Evolutionary conservation across 306 rosid species (phyloP), one percentile per base, ranked within the genome.

Genomic region (Argentina anserina): DNA sequence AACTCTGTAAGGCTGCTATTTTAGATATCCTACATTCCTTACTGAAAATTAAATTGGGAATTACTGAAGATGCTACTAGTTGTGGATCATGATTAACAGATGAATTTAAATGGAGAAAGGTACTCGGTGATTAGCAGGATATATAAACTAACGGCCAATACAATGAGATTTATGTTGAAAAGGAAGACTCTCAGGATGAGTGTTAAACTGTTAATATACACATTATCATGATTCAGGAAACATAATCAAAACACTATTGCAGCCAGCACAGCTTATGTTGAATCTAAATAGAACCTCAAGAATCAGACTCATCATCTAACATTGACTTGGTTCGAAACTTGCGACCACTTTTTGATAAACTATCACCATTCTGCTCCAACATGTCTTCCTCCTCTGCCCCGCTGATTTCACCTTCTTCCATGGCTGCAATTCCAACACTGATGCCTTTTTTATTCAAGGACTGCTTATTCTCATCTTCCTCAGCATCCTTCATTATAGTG

Each of bases 381-480:
- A 65, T 69, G 25, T 77, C 79, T 41, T 64, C 85, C 59, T 69
- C 82, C 59, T 73, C 81, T 5, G 26, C 56, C 23, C 25, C 65
- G 56, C 66, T 18, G 23, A 37, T 58, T 55, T 56, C 79, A 63
- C 46, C 31, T 43, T 70, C 76, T 64, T 69, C 82, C 47, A 55
- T 58, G 21, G 73, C 71, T 8, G 80, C 82, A 74, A 74, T 65
- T 47, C 63, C 65, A 1, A 64, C 71, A 2, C 45, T 25, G 25
- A 55, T 13, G 9, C 36, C 82, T 13, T 29, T 62, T 70, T 11
- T 67, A 9, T 75, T 63, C 63, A 70, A 64, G 56, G 75, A 59
- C 42, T 61, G 29, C 56, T 55, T 31, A 13, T 49, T 31, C 41
- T 42, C 60, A 45, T 67, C 78, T 71, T 75, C 80, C 42, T 58